These are phyloP conservation scores for Fusarium sp. DNA, from an alignment of 2,329 filamentous ascomycete genomes.

Conservation along the genomic window DNA sequence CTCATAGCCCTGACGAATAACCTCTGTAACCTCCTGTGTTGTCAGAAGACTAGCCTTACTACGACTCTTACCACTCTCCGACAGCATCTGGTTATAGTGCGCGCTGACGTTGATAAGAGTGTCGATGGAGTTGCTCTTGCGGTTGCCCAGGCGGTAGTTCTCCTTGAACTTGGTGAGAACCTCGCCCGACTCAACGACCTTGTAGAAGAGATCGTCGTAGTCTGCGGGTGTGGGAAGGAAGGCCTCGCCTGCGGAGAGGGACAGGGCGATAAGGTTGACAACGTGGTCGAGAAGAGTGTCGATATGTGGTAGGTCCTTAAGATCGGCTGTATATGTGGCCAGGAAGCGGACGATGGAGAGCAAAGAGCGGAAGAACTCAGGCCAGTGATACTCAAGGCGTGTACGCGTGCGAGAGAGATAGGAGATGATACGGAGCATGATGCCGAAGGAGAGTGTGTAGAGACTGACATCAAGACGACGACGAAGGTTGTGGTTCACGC, in stretches of 20 bases:
- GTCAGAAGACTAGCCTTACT: slow-evolving; percentile 77
- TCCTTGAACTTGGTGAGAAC: slow-evolving; percentile 85
- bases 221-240: slow-evolving; percentile 89
- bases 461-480: slow-evolving; percentile 86
- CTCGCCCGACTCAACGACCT: slow-evolving; percentile 92
- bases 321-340: slow-evolving; percentile 84
- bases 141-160: slow-evolving; percentile 73
- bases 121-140: slow-evolving; percentile 79
- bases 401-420: slow-evolving; percentile 86
- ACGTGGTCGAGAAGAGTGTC: slow-evolving; percentile 80
- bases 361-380: slow-evolving; percentile 91
- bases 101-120: slow-evolving; percentile 84
- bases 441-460: slow-evolving; percentile 84
- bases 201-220: slow-evolving; percentile 99
- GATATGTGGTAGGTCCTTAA: slow-evolving; percentile 77
- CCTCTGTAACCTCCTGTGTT: slow-evolving; percentile 84
- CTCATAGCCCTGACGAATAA: slow-evolving; percentile 97
- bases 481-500: slow-evolving; percentile 92
- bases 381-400: slow-evolving; percentile 91
- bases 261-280: slow-evolving; percentile 85
- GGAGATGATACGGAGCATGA: slow-evolving; percentile 85
- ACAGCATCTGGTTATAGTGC: slow-evolving; percentile 89
- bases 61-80: slow-evolving; percentile 60
- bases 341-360: slow-evolving; percentile 91
- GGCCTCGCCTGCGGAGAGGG: slow-evolving; percentile 86